phyloP scores from a whole-genome alignment of 225 moss, liverwort and hornwort genomes.

The Takakia lepidozioides region DNA sequence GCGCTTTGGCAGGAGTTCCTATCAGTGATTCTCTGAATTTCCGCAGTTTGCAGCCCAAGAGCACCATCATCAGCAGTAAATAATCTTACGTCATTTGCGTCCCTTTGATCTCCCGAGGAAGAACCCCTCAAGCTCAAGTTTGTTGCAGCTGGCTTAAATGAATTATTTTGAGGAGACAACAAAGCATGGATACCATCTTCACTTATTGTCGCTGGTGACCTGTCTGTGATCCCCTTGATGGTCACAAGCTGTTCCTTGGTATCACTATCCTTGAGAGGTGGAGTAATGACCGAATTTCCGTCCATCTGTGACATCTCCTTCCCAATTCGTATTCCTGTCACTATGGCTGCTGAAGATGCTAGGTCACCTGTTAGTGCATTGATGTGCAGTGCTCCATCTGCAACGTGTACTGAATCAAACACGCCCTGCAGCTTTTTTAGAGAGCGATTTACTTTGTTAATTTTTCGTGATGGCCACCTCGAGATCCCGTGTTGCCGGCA shows the following conservation, averaged over 20 bases:
- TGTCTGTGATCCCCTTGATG: constrained; percentile 18
- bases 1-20: constrained; percentile 15
- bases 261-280: constrained; percentile 24
- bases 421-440: constrained; percentile 96
- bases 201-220: constrained; percentile 28
- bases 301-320: constrained; percentile 46
- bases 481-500: constrained; percentile 98
- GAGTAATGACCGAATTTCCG: constrained; percentile 66
- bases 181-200: constrained; percentile 24
- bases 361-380: constrained; percentile 75
- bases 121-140: constrained; percentile 22
- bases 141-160: too few relatives aligned
- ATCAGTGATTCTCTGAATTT: constrained; percentile 14
- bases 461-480: constrained; percentile 96
- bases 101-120: constrained; percentile 29
- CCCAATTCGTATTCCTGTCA: constrained; percentile 63
- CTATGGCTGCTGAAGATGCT: constrained; percentile 80
- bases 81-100: constrained; percentile 18
- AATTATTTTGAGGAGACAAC: too few relatives aligned
- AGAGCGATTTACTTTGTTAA: constrained; percentile 96
- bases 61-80: constrained; percentile 10
- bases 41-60: constrained; percentile 20
- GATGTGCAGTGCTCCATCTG: constrained; percentile 89
- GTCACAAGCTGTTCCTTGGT: constrained; percentile 11
- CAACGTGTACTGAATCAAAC: constrained; percentile 93